Evolutionary conservation across 768 basidiomycete genomes (phyloP).

Genomic region (Trametes gibbosa): DNA sequence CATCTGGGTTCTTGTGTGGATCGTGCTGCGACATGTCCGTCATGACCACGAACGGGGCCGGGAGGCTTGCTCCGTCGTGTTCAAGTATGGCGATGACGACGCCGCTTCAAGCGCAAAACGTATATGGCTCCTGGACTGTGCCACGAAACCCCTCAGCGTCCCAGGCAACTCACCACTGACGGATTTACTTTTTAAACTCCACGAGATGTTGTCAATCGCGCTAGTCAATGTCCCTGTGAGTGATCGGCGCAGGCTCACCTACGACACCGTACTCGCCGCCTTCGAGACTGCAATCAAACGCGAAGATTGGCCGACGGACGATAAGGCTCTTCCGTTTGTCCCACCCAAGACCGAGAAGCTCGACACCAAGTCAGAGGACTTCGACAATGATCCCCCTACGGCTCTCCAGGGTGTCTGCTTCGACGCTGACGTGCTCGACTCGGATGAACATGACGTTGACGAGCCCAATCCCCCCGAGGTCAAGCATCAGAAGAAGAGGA

Average conservation of each 20-base stretch:
- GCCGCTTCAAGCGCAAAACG: background rate
- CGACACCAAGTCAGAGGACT: too few species aligned
- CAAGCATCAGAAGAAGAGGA: too few species aligned
- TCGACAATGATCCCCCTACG: background rate
- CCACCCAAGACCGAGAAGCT: background rate
- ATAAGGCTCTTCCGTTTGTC: background rate
- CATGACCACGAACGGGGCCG: background rate
- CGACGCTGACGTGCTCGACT: too few species aligned
- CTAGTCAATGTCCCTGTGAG: background rate
- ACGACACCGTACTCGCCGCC: background rate
- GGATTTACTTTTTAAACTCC: too few species aligned
- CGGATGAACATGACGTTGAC: too few species aligned
- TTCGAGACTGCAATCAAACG: constrained; percentile 3
- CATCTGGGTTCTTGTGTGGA: constrained; percentile 15
- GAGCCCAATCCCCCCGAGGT: too few species aligned
- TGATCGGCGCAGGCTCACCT: background rate
- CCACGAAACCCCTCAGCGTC: background rate
- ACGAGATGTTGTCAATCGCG: background rate
- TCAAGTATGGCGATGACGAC: background rate
- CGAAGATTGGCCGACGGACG: constrained; percentile 6
- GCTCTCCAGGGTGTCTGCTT: too few species aligned
- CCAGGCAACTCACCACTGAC: background rate
- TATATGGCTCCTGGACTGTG: background rate
- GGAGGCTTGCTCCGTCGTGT: background rate
- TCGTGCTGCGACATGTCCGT: constrained; percentile 1